phyloP scores from a whole-genome alignment of 345 rosid species.

The Eucalyptus fibrosa region DNA sequence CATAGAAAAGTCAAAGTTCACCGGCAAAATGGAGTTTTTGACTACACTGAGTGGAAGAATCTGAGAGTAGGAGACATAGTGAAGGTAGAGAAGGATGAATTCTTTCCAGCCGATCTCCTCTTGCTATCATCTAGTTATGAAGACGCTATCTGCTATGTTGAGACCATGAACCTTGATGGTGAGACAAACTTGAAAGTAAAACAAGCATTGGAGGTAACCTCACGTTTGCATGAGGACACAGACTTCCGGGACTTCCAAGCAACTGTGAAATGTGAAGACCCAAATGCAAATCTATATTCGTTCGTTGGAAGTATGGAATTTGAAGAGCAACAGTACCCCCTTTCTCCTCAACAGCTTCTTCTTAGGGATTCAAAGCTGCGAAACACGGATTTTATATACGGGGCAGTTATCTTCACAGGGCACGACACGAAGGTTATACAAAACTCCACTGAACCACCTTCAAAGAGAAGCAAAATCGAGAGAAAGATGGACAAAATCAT shows the following conservation, averaged over 20 bases:
- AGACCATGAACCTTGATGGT: slow-evolving; percentile 95
- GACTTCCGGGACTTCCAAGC: slow-evolving; percentile 51
- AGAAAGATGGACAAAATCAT: slow-evolving; percentile 71
- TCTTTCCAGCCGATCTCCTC: slow-evolving; percentile 79
- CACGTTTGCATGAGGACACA: slow-evolving; percentile 47
- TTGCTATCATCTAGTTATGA: slow-evolving; percentile 77
- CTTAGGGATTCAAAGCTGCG: slow-evolving; percentile 79
- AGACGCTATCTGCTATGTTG: slow-evolving; percentile 80
- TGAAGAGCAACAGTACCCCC: slow-evolving; percentile 46
- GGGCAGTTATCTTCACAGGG: slow-evolving; percentile 80
- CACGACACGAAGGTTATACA: slow-evolving; percentile 91
- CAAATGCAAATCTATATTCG: slow-evolving; percentile 79
- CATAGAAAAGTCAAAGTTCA: slow-evolving; percentile 67
- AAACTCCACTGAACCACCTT: slow-evolving; percentile 74
- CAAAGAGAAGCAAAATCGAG: slow-evolving; percentile 85
- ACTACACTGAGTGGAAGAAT: slow-evolving; percentile 49
- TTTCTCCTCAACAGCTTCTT: slow-evolving; percentile 72
- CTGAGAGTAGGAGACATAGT: slow-evolving; percentile 76
- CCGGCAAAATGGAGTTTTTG: slow-evolving; percentile 38
- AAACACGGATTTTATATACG: slow-evolving; percentile 72
- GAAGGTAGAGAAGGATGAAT: slow-evolving; percentile 73
- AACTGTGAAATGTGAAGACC: slow-evolving; percentile 72
- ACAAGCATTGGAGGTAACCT: slow-evolving; percentile 70
- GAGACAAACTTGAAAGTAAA: slow-evolving; percentile 85
- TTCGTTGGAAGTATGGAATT: slow-evolving; percentile 69